Evolutionary conservation across 768 basidiomycete genomes (phyloP), one percentile per base, ranked within the genome.

Genomic region (Postia placenta): DNA sequence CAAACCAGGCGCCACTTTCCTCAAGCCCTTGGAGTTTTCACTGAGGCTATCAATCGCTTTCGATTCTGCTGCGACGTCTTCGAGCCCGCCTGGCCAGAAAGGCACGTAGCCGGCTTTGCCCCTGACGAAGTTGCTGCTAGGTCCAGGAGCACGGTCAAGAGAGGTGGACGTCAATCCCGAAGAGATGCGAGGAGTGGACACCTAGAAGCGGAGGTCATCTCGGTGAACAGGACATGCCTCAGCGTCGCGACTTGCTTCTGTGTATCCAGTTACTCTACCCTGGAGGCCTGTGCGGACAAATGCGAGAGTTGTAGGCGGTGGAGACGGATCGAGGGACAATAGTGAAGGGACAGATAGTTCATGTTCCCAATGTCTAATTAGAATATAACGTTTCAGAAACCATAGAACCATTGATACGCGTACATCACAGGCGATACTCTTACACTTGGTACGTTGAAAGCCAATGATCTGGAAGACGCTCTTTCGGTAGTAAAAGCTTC

Each of bases 81-180:
- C 92, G 9, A 98, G 70, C 2, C 96, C 96, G 40, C 96, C 96
- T 5, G 96, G 96, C 69, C 83, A 79, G 67, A 98, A 98, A 1
- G 96, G 96, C 7, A 94, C 80, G 67, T 94, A 81, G 38, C 87
- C 87, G 19, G 92, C 87, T 67, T 95, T 96, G 39, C 96, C 96
- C 49, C 94, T 75, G 17, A 98, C 93, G 66, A 98, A 98, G 48
- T 79, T 84, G 47, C 79, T 75, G 49, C 74, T 75, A 0, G 85
- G 78, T 12, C 83, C 91, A 6, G 93, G 94, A 2, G 89, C 87
- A 43, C 95, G 81, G 52, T 85, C 80, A 50, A 94, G 67, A 24
- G 90, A 89, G 1, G 89, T 92, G 11, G 93, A 96, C 1, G 85
- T 90, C 3, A 89, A 71, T 15, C 89, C 88, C 14, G 82, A 84